Base-by-base conservation (phyloP, 2,329 filamentous ascomycete genomes). In the Colletotrichum orbiculare region DNA sequence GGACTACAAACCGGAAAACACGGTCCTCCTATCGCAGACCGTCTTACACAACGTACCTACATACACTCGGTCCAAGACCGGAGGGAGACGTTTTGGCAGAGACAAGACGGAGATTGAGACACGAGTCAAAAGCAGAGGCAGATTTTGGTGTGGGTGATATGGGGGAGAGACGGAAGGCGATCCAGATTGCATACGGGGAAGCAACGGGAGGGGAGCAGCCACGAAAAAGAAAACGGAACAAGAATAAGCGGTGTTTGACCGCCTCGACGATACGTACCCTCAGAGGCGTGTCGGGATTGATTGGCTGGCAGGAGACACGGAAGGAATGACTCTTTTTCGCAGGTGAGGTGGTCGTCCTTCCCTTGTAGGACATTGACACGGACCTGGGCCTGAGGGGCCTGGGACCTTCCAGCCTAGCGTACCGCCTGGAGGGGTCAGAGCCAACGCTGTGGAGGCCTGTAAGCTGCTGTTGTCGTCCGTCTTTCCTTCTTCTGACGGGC, bases 161-260 rank as follows among this genome's bases (percentile, higher is more conserved):
- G 57, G 34, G 33, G 43, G 15, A 39, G 33, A 54, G 46, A 41
- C 13, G 42, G 37, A 17, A 41, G 45, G 46, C 56, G 25, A 25
- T 25, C 25, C 25, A 25, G 25, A 25, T 25, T 37, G 57, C 62
- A 54, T 60, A 62, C 62, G 62, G 62, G 62, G 62, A 65, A 65
- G 58, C 58, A 52, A 47, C 61, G 56, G 56, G 39, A 61, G 61
- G 46, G 15, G 17, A 54, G 41, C 48, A 43, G 53, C 35, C 45
- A 60, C 13, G 35, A 33, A 6, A 45, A 53, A 48, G 35, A 56
- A 65, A 53, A 62, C 46, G 62, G 62, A 55, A 65, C 52, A 62
- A 50, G 53, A 64, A 66, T 38, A 38, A 64, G 64, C 64, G 64
- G 64, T 66, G 64, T 66, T 66, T 66, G 64, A 66, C 64, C 64